Evolutionary conservation across 805 yeast species (phyloP).

Genomic region (Kuraishia cidri): DNA sequence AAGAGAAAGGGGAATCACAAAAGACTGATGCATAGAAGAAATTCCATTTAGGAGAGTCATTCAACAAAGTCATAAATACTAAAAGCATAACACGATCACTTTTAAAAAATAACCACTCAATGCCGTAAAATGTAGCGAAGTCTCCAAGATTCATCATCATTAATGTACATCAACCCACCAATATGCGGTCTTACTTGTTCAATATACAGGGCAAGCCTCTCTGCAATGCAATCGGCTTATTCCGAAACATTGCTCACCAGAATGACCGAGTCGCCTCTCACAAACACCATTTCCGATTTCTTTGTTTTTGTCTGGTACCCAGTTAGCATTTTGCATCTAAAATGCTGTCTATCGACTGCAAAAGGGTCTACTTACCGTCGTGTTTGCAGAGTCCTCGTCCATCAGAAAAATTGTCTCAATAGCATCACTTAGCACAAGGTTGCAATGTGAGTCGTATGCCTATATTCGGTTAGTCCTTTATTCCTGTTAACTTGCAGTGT

Average conservation of each 20-base stretch:
- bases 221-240: too few relatives aligned
- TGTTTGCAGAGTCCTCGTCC: slow-evolving; percentile 36
- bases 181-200: too few relatives aligned
- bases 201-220: too few relatives aligned
- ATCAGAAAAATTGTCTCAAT: slow-evolving; percentile 67
- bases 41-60: too few relatives aligned
- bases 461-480: slow-evolving; percentile 6
- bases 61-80: too few relatives aligned
- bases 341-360: too few relatives aligned
- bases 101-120: too few relatives aligned
- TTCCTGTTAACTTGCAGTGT: not conserved
- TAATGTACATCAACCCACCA: too few relatives aligned
- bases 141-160: too few relatives aligned
- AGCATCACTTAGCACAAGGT: slow-evolving; percentile 90
- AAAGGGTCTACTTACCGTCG: slow-evolving; percentile 17
- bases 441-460: slow-evolving; percentile 95
- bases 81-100: too few relatives aligned
- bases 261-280: slow-evolving; percentile 96
- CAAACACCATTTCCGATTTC: slow-evolving; percentile 81
- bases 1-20: slow-evolving; percentile 15
- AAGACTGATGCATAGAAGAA: not conserved
- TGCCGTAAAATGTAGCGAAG: too few relatives aligned
- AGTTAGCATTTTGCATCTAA: not conserved
- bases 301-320: slow-evolving; percentile 33
- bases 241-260: slow-evolving; percentile 31